Evolutionary conservation across 2,329 filamentous ascomycete genomes (phyloP).

Genomic region (Pseudopyrenochaeta lycopersici): DNA sequence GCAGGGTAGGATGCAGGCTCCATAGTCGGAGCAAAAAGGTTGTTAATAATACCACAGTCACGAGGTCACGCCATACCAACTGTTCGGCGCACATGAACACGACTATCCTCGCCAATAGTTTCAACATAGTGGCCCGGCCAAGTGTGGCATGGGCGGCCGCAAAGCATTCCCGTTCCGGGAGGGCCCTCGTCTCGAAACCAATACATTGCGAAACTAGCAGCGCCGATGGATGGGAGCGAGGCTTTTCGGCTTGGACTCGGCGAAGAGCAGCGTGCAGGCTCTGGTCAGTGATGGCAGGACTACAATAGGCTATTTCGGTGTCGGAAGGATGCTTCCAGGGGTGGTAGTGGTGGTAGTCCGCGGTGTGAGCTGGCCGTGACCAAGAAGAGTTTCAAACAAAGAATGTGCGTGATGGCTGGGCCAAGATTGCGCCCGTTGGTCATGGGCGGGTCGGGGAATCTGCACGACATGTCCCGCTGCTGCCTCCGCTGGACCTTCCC

Average conservation of each 20-base stretch:
- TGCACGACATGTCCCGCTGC: conserved; percentile 36
- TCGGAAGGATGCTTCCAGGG: conserved; percentile 14
- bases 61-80: too few relatives aligned
- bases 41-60: too few relatives aligned
- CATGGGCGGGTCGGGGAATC: conserved; percentile 19
- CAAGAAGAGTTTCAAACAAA: conserved; percentile 25
- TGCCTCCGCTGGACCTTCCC: conserved; percentile 34
- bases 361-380: conserved; percentile 5
- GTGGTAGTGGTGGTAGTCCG: conserved; percentile 8
- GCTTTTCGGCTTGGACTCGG: conserved; percentile 4
- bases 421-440: conserved; percentile 18
- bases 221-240: too few relatives aligned
- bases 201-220: too few relatives aligned
- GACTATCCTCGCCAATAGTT: too few relatives aligned
- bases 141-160: too few relatives aligned
- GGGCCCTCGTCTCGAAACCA: too few relatives aligned
- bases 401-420: conserved; percentile 15
- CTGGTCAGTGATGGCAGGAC: neutral
- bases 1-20: too few relatives aligned
- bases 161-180: too few relatives aligned
- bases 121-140: too few relatives aligned
- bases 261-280: neutral
- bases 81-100: too few relatives aligned
- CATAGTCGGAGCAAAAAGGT: too few relatives aligned
- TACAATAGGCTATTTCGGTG: conserved; percentile 5